These are phyloP conservation scores for Scutellaria minor DNA, from an alignment of 257 asterid species.

Conservation along the genomic window DNA sequence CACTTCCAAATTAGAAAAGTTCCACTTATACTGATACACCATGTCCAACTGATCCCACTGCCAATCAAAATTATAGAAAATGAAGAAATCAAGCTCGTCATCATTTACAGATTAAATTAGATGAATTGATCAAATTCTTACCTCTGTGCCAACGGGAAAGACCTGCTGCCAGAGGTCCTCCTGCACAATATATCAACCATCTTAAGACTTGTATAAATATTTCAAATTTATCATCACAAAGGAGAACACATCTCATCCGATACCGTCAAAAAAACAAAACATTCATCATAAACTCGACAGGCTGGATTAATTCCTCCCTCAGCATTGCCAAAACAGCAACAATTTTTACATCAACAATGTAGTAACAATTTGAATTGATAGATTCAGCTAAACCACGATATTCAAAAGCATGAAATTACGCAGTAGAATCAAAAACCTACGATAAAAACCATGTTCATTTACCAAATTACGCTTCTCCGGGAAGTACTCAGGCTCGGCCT, in stretches of 20 bases:
- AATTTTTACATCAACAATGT: neutral
- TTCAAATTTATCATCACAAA: neutral
- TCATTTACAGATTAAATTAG: neutral
- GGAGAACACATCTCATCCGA: neutral
- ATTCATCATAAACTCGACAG: conserved; percentile 1
- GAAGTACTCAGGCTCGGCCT: conserved; percentile 68
- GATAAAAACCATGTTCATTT: conserved; percentile 7
- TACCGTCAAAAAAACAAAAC: neutral
- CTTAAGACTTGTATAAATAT: neutral
- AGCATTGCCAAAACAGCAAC: neutral
- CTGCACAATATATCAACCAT: conserved; percentile 27
- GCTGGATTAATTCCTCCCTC: neutral
- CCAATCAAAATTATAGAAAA: conserved; percentile 47
- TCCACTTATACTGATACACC: conserved; percentile 90
- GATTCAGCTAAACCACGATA: neutral
- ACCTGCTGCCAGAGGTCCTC: conserved; percentile 41
- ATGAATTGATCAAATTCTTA: neutral
- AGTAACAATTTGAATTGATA: neutral
- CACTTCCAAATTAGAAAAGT: conserved; percentile 76
- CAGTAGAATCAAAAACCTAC: neutral
- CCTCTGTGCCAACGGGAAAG: conserved; percentile 41
- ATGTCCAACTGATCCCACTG: conserved; percentile 98
- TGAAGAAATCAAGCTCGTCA: neutral
- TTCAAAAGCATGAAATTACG: neutral
- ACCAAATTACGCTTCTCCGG: conserved; percentile 79